Base-by-base conservation (phyloP, 441 rosid genomes). In the Populus tomentosa region DNA sequence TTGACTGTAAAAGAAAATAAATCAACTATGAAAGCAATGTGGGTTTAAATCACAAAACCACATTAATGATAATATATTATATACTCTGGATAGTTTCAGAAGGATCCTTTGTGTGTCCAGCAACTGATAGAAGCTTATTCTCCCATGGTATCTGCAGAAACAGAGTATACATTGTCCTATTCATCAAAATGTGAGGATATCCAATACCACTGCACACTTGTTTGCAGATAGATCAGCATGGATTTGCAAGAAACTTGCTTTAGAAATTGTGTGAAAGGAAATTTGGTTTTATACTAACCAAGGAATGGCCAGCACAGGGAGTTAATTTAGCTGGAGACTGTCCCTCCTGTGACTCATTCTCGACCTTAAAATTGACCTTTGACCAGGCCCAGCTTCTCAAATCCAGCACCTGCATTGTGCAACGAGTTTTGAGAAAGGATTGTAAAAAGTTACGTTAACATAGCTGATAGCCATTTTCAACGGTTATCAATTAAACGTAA, bases 351-450 rank as follows among this genome's bases (percentile, higher is more conserved):
- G 92, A 79, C 78, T 89, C 92, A 75, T 85, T 76, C 69, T 75
- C 90, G 74, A 69, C 79, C 84, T 89, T 92, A 72, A 88, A 88
- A 85, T 91, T 95, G 82, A 97, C 81, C 88, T 87, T 95, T 76
- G 98, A 89, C 99, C 99, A 97, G 74, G 89, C 85, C 97, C 99
- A 95, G 75, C 87, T 90, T 91, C 92, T 93, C 85, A 97, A 88
- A 88, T 97, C 98, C 73, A 97, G 84, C 86, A 89, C 95, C 99
- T 97, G 86, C 72, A 87, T 80, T 63, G 73, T 77, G 73, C 78
- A 75, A 40, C 77, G 72, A 79, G 69, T 78, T 76, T 81, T 72
- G 68, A 33, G 38, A 80, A 36, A 46, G 80, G 38, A 67, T 65
- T 33, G 67, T 64, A 61, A 33, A 16, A 7, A 35, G 70, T 61